Percentiles rank a stretch among this genome's conserved stretches.
These are phyloP conservation scores for Arthroderma sp. DNA, from an alignment of 2,329 filamentous ascomycete genomes.

Conservation along the genomic window DNA sequence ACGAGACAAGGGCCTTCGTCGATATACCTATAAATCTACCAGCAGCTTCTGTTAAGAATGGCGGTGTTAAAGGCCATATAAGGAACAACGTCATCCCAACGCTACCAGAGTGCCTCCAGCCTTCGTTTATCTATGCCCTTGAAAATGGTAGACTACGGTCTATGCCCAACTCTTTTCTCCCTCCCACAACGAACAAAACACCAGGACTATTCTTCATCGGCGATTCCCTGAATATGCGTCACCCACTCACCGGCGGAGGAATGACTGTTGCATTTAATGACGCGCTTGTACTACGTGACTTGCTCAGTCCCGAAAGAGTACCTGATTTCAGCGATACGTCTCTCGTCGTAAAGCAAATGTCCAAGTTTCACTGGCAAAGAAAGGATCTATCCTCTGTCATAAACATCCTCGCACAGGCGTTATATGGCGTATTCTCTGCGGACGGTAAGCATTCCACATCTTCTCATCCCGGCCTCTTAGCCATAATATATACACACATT, in stretches of 20 bases:
- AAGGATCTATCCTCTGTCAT: conserved; percentile 76
- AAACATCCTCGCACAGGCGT: conserved; percentile 92
- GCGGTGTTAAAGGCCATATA: conserved; percentile 77
- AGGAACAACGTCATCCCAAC: conserved; percentile 64
- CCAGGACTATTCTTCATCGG: conserved; percentile 71
- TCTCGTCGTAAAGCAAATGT: conserved; percentile 55
- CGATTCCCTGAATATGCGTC: conserved; percentile 98
- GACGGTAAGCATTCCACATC: conserved; percentile 36
- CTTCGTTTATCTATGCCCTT: conserved; percentile 62
- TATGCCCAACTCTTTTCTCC: conserved; percentile 95
- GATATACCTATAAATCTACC: conserved; percentile 71
- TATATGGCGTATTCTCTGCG: conserved; percentile 85
- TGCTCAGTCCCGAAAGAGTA: conserved; percentile 57
- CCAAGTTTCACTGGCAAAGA: conserved; percentile 70
- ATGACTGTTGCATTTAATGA: conserved; percentile 98
- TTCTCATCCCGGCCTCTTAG: neutral
- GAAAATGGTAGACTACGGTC: conserved; percentile 66
- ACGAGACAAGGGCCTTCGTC: conserved; percentile 80
- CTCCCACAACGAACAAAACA: conserved; percentile 58
- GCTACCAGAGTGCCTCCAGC: conserved; percentile 58
- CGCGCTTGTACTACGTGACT: conserved; percentile 59
- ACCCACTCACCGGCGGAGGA: conserved; percentile 88
- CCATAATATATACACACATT: neutral
- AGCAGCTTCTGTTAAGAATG: conserved; percentile 57
- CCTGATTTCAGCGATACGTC: conserved; percentile 55